phyloP scores from a whole-genome alignment of 306 rosid species.

The Betula pendula region DNA sequence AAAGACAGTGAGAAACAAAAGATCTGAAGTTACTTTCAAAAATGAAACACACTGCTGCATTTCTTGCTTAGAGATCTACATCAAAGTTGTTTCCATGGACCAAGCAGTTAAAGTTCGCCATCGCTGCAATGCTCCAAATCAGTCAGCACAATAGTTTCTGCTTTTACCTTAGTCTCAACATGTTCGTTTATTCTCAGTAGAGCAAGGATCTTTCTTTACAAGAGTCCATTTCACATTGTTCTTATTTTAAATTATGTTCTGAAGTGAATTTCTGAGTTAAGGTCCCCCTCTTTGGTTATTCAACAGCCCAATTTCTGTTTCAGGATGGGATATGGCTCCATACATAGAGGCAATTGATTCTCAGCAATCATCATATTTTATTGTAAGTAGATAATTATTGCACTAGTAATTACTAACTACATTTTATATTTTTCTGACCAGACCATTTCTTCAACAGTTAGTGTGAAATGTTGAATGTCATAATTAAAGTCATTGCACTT shows the following conservation, averaged over 20 bases:
- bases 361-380: conserved; percentile 59
- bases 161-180: not conserved
- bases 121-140: not conserved
- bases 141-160: not conserved
- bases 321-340: conserved; percentile 99
- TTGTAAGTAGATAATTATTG: conserved; percentile 45
- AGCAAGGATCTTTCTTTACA: not conserved
- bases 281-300: not conserved
- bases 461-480: not conserved
- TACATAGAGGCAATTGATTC: conserved; percentile 89
- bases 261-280: not conserved
- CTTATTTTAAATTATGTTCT: not conserved
- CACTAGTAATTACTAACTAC: not conserved
- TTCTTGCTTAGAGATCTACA: not conserved
- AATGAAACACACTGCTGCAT: not conserved
- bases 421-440: not conserved
- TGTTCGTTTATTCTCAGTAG: not conserved
- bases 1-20: not conserved
- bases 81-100: not conserved
- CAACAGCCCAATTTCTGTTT: conserved; percentile 32
- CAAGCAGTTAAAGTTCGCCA: not conserved
- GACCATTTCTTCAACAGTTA: conserved; percentile 1
- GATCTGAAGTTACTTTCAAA: not conserved
- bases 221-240: not conserved
- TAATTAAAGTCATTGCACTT: not conserved